Evolutionary conservation across 139 green algal species (phyloP).

Genomic region (Yamagishiella unicocca): DNA sequence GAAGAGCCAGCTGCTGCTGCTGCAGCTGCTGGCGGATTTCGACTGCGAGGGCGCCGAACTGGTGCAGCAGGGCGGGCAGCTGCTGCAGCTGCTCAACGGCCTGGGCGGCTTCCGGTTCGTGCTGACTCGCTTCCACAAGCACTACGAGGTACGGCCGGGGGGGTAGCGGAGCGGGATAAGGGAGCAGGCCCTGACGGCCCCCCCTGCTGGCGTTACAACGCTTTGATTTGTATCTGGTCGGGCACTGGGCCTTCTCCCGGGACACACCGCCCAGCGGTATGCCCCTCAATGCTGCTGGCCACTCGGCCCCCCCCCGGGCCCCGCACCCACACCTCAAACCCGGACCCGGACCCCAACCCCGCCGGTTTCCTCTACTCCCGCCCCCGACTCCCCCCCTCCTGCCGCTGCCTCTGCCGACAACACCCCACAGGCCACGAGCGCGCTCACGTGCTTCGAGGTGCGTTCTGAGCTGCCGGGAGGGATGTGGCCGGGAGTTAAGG

Average conservation of each 20-base stretch:
- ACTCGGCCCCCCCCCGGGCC: no score
- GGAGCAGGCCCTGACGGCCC: no score
- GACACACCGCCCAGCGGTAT: no score
- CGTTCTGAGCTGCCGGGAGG: no score
- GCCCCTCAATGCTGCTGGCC: no score
- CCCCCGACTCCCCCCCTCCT: not conserved
- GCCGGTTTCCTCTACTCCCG: not conserved
- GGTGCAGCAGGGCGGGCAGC: not conserved
- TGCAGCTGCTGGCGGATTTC: constrained; percentile 62
- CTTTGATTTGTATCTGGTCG: no score
- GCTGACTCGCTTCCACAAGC: constrained; percentile 62
- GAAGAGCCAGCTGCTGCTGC: constrained; percentile 14
- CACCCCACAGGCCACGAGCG: not conserved
- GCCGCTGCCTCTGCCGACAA: not conserved
- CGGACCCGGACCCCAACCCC: no score
- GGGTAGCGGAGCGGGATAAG: no score
- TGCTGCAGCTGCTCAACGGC: constrained; percentile 54
- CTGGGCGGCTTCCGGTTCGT: constrained; percentile 62
- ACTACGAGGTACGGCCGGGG: constrained; percentile 58
- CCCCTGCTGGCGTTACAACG: no score
- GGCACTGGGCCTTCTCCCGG: no score
- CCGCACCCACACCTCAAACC: no score
- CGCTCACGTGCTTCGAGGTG: constrained; percentile 6
- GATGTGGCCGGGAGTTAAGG: no score
- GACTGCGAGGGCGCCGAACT: not conserved